A percentile compares a stretch with the other conserved stretches of the same genome.
Conservation (phyloP, 2,329 filamentous ascomycete species). For the Pyrenophora tritici-repentis region DNA sequence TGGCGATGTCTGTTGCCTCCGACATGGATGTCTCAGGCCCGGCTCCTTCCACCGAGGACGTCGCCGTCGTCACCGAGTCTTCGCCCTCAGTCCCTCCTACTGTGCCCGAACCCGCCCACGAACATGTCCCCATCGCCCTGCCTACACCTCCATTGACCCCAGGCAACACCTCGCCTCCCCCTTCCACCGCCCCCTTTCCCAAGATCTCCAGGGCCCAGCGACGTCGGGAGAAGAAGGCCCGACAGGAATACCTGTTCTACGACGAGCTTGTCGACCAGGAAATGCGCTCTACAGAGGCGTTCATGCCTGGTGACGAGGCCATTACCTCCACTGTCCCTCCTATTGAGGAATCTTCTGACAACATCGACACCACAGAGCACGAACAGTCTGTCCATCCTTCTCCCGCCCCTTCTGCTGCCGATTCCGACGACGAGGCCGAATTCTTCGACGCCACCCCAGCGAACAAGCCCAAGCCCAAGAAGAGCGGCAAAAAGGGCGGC, state of each 20-base stretch:
- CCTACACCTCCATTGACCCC: no score
- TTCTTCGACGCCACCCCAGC: neutral
- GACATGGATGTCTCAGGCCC: neutral
- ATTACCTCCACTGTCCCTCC: neutral
- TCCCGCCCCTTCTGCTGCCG: neutral
- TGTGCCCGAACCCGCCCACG: no score
- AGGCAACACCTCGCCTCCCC: no score
- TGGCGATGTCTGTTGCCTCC: neutral
- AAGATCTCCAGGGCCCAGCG: no score
- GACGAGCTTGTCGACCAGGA: neutral
- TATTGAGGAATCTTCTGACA: no score
- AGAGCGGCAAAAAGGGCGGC: conserved; percentile 1
- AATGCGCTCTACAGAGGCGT: neutral
- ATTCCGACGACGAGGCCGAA: neutral
- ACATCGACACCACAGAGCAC: no score
- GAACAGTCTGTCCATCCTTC: neutral
- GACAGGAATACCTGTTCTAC: neutral
- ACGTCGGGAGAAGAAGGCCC: no score
- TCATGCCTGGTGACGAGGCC: neutral
- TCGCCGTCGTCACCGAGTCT: no score
- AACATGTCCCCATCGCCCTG: no score
- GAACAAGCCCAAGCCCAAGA: neutral
- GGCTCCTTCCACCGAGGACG: neutral
- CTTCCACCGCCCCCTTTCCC: no score
- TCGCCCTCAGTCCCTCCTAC: no score